A percentile compares a stretch with the other conserved stretches of the same genome.
Evolutionary conservation across 176 grass and related monocot species (phyloP).

Genomic region (Carex pumila): DNA sequence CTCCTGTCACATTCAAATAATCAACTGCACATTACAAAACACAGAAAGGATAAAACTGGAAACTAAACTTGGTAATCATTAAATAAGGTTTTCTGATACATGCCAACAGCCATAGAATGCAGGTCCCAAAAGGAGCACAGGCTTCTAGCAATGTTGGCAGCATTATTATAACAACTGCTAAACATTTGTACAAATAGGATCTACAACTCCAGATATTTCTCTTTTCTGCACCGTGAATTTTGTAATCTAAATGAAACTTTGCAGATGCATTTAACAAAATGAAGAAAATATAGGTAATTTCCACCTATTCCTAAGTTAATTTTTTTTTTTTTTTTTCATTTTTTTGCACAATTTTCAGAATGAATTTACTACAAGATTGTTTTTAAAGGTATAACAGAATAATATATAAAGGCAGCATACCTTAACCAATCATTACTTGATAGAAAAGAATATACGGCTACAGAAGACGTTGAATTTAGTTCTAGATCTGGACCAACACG

Average conservation of each 20-base stretch:
- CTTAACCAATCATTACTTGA: background rate
- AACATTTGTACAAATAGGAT: background rate
- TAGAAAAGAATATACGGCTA: background rate
- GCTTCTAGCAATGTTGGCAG: background rate
- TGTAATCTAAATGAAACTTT: background rate
- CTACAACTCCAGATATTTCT: background rate
- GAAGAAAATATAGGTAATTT: too few species aligned
- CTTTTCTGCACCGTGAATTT: background rate
- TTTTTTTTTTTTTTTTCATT: too few species aligned
- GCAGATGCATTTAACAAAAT: background rate
- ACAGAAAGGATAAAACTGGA: constrained; percentile 6
- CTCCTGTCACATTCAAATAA: constrained; percentile 39
- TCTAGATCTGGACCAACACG: background rate
- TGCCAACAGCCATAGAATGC: background rate
- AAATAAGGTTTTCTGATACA: background rate
- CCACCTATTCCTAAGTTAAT: too few species aligned
- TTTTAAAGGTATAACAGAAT: background rate
- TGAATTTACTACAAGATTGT: background rate
- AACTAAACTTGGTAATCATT: background rate
- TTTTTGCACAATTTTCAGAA: too few species aligned
- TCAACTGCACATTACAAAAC: constrained; percentile 3
- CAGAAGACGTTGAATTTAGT: background rate
- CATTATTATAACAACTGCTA: background rate
- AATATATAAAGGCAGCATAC: background rate
- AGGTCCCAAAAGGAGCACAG: background rate